A percentile compares a stretch with the other conserved stretches of the same genome.
Conservation (phyloP, 2,329 filamentous ascomycete genomes). For the Tympanopsis confertula region DNA sequence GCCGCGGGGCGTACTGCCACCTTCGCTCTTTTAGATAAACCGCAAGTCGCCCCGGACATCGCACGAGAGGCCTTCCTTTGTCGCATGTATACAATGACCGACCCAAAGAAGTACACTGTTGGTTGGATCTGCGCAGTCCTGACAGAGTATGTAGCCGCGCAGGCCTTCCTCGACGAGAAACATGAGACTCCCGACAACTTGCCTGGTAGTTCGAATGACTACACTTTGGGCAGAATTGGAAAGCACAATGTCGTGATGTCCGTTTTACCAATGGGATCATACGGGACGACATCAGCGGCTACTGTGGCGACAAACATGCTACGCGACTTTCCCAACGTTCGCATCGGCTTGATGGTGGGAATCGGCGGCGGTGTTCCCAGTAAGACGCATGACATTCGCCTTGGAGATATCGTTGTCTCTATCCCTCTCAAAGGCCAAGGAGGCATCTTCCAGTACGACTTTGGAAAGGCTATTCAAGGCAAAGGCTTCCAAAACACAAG, state of each 20-base stretch:
- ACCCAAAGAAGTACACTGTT: too few relatives aligned
- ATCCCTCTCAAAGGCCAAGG: neutral
- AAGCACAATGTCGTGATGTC: conserved; percentile 8
- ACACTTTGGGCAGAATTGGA: conserved; percentile 6
- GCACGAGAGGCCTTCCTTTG: too few relatives aligned
- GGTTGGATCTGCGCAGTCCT: conserved; percentile 10
- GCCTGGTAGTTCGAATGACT: conserved; percentile 5
- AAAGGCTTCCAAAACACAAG: conserved; percentile 2
- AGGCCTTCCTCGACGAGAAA: conserved; percentile 7
- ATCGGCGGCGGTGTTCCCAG: conserved; percentile 6
- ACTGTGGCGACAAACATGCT: conserved; percentile 7
- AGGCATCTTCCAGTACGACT: conserved; percentile 6
- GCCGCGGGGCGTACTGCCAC: too few relatives aligned
- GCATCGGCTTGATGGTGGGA: conserved; percentile 7
- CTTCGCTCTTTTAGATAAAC: too few relatives aligned
- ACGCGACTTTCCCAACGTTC: conserved; percentile 6
- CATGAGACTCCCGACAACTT: conserved; percentile 4
- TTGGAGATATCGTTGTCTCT: neutral
- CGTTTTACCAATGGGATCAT: conserved; percentile 5
- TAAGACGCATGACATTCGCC: neutral
- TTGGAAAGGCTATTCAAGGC: conserved; percentile 3
- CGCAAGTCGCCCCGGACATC: too few relatives aligned
- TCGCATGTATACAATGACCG: too few relatives aligned
- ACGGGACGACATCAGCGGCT: conserved; percentile 8
- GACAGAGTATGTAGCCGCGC: conserved; percentile 6